Percentiles rank a stretch among this genome's conserved stretches.
Conservation (phyloP, 345 rosid species). For the Populus euphratica region DNA sequence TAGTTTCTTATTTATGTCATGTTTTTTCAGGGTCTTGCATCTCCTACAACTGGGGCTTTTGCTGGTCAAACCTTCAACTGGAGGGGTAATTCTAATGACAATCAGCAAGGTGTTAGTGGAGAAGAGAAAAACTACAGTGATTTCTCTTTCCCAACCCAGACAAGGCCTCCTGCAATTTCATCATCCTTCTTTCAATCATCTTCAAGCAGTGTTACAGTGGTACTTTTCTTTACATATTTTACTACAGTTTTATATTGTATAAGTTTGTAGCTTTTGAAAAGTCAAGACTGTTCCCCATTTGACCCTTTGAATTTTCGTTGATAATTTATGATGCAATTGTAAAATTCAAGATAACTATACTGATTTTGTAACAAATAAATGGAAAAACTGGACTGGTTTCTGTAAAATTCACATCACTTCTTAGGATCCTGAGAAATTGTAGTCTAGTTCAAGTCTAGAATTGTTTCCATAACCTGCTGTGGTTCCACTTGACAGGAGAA, state of each 20-base stretch:
- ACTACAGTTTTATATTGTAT: background rate
- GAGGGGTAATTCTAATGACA: conserved; percentile 9
- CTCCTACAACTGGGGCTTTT: conserved; percentile 23
- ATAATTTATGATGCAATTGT: background rate
- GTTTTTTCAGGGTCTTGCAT: conserved; percentile 22
- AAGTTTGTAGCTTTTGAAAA: background rate
- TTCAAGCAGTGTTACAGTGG: conserved; percentile 12
- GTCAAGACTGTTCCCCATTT: background rate
- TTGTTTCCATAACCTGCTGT: background rate
- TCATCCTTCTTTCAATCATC: conserved; percentile 14
- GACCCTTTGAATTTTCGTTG: background rate
- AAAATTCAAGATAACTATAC: background rate
- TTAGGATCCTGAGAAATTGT: background rate
- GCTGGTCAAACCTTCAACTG: conserved; percentile 24
- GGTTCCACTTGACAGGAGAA: conserved; percentile 36
- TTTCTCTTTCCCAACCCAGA: conserved; percentile 23
- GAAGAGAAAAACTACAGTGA: conserved; percentile 14
- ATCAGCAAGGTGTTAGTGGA: background rate
- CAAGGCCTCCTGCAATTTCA: background rate
- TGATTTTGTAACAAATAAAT: background rate
- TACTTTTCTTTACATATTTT: background rate
- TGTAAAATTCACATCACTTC: background rate
- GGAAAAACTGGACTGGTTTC: too few relatives aligned
- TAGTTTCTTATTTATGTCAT: background rate
- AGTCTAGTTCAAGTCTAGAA: background rate